Percentiles rank a stretch among this genome's conserved stretches.
These are phyloP conservation scores for Ramaria sp. DNA, from an alignment of 768 basidiomycete species.

Conservation along the genomic window DNA sequence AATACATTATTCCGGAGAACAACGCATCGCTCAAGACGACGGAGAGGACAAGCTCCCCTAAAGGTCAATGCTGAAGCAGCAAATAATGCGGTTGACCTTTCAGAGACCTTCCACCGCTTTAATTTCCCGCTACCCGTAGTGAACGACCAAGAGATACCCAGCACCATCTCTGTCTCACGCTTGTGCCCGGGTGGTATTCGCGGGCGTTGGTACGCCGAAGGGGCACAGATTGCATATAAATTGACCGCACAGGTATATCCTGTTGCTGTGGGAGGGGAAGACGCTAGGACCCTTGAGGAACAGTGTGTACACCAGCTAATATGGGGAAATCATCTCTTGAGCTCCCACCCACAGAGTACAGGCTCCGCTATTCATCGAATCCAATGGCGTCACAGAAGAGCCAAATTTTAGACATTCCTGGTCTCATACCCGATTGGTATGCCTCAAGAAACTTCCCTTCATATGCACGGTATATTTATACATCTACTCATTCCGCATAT, in stretches of 20 bases:
- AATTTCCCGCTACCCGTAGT: slow-evolving; percentile 42
- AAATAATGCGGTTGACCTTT: not conserved
- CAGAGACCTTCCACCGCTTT: slow-evolving; percentile 24
- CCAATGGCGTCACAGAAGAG: slow-evolving; percentile 28
- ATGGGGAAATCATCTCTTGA: not conserved
- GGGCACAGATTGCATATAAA: slow-evolving; percentile 40
- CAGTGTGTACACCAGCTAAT: not conserved
- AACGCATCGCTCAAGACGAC: not conserved
- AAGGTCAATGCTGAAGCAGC: not conserved
- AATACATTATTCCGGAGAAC: not conserved
- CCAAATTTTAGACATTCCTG: slow-evolving; percentile 31
- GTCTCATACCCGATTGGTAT: slow-evolving; percentile 51
- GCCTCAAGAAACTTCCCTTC: slow-evolving; percentile 34
- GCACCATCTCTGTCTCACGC: slow-evolving; percentile 38
- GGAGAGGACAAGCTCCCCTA: not conserved
- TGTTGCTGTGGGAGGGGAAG: slow-evolving; percentile 8
- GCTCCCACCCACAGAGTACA: slow-evolving; percentile 36
- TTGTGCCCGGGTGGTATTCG: slow-evolving; percentile 19
- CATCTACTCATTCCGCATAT: not conserved
- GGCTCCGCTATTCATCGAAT: slow-evolving; percentile 51
- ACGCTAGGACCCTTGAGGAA: not conserved
- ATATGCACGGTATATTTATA: slow-evolving; percentile 43
- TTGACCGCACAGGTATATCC: slow-evolving; percentile 52
- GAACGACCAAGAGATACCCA: slow-evolving; percentile 49
- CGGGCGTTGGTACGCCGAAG: slow-evolving; percentile 21